These are phyloP conservation scores for Pythium scleroteichum DNA, from an alignment of 352 stramenopile genomes.

Conservation along the genomic window DNA sequence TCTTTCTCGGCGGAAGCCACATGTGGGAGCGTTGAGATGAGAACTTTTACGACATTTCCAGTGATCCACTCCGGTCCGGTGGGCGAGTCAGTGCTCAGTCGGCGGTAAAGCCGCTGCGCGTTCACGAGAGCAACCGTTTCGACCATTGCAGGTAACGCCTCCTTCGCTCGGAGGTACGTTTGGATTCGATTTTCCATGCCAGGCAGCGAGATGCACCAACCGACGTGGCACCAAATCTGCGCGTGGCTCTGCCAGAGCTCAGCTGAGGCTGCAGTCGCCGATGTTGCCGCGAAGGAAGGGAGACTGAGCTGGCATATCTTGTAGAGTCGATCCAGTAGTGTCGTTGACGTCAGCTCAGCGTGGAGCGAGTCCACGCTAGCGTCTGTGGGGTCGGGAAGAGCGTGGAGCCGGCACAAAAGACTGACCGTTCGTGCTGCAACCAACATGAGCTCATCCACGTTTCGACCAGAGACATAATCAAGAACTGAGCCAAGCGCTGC, in stretches of 20 bases:
- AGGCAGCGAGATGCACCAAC: slow-evolving; percentile 44
- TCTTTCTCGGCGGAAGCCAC: slow-evolving; percentile 6
- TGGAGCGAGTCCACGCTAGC: background rate
- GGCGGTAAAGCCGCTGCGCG: slow-evolving; percentile 26
- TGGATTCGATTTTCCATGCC: slow-evolving; percentile 26
- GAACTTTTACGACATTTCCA: slow-evolving; percentile 67
- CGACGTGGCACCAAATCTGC: slow-evolving; percentile 75
- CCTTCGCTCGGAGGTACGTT: slow-evolving; percentile 40
- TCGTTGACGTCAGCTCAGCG: background rate
- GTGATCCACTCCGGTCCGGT: slow-evolving; percentile 48
- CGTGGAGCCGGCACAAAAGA: slow-evolving; percentile 66
- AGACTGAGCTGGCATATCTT: slow-evolving; percentile 25
- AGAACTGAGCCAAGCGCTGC: slow-evolving; percentile 30
- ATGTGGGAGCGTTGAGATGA: slow-evolving; percentile 51
- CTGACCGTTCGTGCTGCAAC: slow-evolving; percentile 45
- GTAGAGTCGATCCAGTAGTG: slow-evolving; percentile 19
- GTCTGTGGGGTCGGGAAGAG: slow-evolving; percentile 6
- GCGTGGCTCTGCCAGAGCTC: slow-evolving; percentile 55
- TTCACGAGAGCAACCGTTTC: slow-evolving; percentile 44
- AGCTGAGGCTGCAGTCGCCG: slow-evolving; percentile 9
- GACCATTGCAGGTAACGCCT: slow-evolving; percentile 37
- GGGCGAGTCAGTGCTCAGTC: background rate
- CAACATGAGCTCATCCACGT: slow-evolving; percentile 29
- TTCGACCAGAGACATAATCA: slow-evolving; percentile 7
- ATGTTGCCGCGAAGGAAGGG: slow-evolving; percentile 10